Conservation (phyloP, 768 basidiomycete genomes). For the Multifurca ochricompacta region DNA sequence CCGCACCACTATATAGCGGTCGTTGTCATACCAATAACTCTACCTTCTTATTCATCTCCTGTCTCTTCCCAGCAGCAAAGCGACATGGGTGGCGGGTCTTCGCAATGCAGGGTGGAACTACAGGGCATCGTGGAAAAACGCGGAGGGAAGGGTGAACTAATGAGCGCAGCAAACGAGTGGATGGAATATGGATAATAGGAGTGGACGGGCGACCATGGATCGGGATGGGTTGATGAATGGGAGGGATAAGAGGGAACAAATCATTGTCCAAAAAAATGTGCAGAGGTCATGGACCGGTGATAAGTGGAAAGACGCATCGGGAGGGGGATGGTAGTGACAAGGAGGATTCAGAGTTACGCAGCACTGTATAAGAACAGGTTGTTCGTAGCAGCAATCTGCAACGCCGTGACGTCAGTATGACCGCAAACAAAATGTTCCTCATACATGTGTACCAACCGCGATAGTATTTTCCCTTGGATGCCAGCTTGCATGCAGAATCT, state of each 20-base stretch:
- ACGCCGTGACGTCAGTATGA: background rate
- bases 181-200: constrained; percentile 6
- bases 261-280: constrained; percentile 17
- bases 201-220: background rate
- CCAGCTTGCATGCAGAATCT: constrained; percentile 94
- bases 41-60: constrained; percentile 1
- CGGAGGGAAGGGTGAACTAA: background rate
- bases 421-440: background rate
- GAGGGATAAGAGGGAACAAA: constrained; percentile 4
- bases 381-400: constrained; percentile 92
- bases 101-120: background rate
- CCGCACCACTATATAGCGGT: constrained; percentile 18
- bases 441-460: constrained; percentile 52
- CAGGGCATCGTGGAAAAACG: background rate
- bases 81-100: background rate
- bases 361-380: constrained; percentile 86
- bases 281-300: constrained; percentile 1
- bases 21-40: constrained; percentile 15
- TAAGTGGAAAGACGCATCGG: constrained; percentile 1
- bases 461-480: constrained; percentile 98
- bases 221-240: background rate
- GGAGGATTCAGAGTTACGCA: constrained; percentile 29
- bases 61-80: background rate
- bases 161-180: constrained; percentile 12
- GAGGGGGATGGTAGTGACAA: background rate